phyloP scores from a whole-genome alignment of 768 basidiomycete genomes.

The Termitomyces sp. region DNA sequence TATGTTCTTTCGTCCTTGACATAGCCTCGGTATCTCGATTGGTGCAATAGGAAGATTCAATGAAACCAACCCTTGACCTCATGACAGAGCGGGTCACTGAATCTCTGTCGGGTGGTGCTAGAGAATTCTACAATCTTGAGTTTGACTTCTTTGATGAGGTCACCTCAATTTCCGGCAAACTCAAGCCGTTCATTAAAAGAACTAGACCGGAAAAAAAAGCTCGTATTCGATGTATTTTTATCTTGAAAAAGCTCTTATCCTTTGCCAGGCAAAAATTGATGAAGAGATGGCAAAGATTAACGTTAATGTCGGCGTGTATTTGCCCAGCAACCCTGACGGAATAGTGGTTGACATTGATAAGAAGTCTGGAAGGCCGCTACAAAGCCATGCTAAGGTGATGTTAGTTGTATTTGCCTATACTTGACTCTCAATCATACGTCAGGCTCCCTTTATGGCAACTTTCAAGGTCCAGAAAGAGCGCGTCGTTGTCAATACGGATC shows the following conservation, averaged over 20 bases:
- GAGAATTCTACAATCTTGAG: conserved; percentile 88
- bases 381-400: conserved; percentile 94
- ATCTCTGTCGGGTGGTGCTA: conserved; percentile 84
- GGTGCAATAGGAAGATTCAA: conserved; percentile 71
- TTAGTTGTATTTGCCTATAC: background rate
- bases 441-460: conserved; percentile 99
- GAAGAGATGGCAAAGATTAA: conserved; percentile 97
- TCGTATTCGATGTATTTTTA: background rate
- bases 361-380: conserved; percentile 90
- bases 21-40: background rate
- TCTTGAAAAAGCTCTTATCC: background rate
- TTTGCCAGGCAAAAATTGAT: conserved; percentile 86
- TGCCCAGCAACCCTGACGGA: conserved; percentile 97
- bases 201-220: conserved; percentile 97
- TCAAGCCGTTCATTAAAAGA: conserved; percentile 95
- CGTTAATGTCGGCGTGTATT: conserved; percentile 92
- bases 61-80: conserved; percentile 92
- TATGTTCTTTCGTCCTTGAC: conserved; percentile 25
- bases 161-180: conserved; percentile 95
- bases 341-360: conserved; percentile 96
- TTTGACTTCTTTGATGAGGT: conserved; percentile 95
- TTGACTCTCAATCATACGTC: background rate
- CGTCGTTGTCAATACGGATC: conserved; percentile 58
- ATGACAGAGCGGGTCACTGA: conserved; percentile 78
- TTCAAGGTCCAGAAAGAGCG: conserved; percentile 95